A percentile compares a stretch with the other conserved stretches of the same genome.
Evolutionary conservation across 139 green algal species (phyloP).

Genomic region (Volvox reticuliferus): DNA sequence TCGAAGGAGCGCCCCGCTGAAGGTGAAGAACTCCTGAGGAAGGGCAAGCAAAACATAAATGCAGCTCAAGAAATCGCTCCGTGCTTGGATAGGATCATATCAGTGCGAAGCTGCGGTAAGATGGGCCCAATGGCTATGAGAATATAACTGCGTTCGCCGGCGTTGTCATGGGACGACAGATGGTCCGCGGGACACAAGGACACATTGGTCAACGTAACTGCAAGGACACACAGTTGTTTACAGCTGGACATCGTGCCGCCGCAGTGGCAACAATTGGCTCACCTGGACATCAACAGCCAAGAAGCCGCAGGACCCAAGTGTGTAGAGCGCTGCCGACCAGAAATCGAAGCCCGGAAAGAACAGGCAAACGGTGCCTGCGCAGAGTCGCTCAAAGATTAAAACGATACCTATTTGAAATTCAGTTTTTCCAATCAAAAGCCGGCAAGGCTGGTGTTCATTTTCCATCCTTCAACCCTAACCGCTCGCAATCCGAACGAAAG

Average conservation of each 20-base stretch:
- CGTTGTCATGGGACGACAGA: too few relatives aligned
- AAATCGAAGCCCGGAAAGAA: constrained; percentile 42
- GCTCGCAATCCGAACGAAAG: not conserved
- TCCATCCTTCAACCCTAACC: not conserved
- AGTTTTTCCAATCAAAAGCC: not conserved
- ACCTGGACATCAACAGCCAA: constrained; percentile 44
- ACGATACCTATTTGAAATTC: not conserved
- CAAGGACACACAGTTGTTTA: too few relatives aligned
- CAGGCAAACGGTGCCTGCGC: constrained; percentile 32
- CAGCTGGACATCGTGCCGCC: too few relatives aligned
- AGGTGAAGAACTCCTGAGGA: constrained; percentile 54
- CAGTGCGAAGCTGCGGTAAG: too few relatives aligned
- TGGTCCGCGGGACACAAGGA: too few relatives aligned
- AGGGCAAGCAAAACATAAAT: too few relatives aligned
- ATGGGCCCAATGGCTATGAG: too few relatives aligned
- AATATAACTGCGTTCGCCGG: too few relatives aligned
- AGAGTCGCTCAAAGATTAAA: not conserved
- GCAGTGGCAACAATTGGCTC: not conserved
- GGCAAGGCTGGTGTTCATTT: not conserved
- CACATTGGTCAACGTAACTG: too few relatives aligned
- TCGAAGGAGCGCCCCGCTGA: constrained; percentile 16
- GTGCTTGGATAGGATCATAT: too few relatives aligned
- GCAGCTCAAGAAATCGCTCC: too few relatives aligned
- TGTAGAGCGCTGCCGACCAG: constrained; percentile 42
- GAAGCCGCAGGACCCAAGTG: constrained; percentile 46